These are phyloP conservation scores for Trichophyton simii DNA, from an alignment of 2,329 filamentous ascomycete genomes.

Conservation along the genomic window DNA sequence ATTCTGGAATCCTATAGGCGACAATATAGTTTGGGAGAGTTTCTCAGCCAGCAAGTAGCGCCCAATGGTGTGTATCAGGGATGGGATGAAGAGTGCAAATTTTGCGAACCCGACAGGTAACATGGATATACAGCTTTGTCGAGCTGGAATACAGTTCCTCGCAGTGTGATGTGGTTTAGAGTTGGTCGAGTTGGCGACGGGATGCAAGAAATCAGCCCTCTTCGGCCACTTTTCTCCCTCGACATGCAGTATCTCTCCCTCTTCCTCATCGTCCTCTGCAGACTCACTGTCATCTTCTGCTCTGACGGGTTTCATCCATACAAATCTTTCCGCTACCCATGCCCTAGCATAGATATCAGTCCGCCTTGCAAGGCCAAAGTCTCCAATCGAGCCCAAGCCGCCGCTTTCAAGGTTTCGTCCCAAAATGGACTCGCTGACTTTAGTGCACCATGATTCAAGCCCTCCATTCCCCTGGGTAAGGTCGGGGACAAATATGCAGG, in stretches of 20 bases:
- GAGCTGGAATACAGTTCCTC: slow-evolving; percentile 13
- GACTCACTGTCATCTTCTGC: slow-evolving; percentile 4
- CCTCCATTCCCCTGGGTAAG: slow-evolving; percentile 2
- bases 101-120: slow-evolving; percentile 36
- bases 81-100: slow-evolving; percentile 54
- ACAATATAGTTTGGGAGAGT: slow-evolving; percentile 45
- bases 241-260: slow-evolving; percentile 15
- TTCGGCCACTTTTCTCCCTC: slow-evolving; percentile 22
- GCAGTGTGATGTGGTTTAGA: slow-evolving; percentile 14
- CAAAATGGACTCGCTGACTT: slow-evolving; percentile 12
- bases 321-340: slow-evolving; percentile 13
- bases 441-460: slow-evolving; percentile 14
- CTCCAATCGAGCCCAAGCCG: slow-evolving; percentile 3
- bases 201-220: slow-evolving; percentile 24
- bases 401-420: slow-evolving; percentile 5
- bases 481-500: slow-evolving; percentile 16
- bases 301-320: slow-evolving; percentile 12
- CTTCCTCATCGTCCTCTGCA: slow-evolving; percentile 1
- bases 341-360: slow-evolving; percentile 12
- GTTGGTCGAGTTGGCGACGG: slow-evolving; percentile 12
- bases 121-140: slow-evolving; percentile 25
- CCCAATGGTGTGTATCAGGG: slow-evolving; percentile 58
- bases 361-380: slow-evolving; percentile 15
- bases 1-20: slow-evolving; percentile 42
- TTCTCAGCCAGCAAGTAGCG: slow-evolving; percentile 49